Conservation (phyloP, 345 rosid species). For the Syzygium aqueum region DNA sequence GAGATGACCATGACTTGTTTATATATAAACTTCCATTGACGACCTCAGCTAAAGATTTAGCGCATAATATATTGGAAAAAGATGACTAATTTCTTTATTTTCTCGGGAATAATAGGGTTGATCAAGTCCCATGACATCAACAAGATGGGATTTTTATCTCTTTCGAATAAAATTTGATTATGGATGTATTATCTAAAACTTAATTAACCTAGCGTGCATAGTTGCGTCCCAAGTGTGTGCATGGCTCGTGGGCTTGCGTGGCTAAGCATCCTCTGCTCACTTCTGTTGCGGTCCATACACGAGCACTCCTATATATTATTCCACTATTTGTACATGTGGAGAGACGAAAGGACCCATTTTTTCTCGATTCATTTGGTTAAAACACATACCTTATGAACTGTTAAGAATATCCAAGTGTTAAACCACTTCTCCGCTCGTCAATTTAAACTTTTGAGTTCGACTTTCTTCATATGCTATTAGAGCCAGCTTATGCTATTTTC, state of each 20-base stretch:
- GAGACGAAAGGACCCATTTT: background rate
- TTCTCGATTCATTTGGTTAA: background rate
- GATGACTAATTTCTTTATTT: background rate
- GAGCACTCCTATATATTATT: background rate
- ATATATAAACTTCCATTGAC: background rate
- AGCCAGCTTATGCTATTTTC: background rate
- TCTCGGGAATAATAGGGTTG: background rate
- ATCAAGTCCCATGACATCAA: background rate
- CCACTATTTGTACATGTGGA: background rate
- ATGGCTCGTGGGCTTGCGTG: background rate
- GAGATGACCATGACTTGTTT: background rate
- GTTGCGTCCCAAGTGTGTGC: background rate
- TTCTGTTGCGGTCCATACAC: background rate
- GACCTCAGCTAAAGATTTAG: background rate
- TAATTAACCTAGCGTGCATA: background rate
- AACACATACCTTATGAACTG: background rate
- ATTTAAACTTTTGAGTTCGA: background rate
- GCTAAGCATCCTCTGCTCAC: background rate
- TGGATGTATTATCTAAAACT: background rate
- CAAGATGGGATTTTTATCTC: background rate
- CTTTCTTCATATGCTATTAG: background rate
- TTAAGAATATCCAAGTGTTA: background rate
- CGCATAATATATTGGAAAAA: background rate
- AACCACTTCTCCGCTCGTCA: background rate
- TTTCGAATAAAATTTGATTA: background rate